Evolutionary conservation across 768 basidiomycete species (phyloP), one percentile per base, ranked within the genome.

Genomic region (Boletus sp.): DNA sequence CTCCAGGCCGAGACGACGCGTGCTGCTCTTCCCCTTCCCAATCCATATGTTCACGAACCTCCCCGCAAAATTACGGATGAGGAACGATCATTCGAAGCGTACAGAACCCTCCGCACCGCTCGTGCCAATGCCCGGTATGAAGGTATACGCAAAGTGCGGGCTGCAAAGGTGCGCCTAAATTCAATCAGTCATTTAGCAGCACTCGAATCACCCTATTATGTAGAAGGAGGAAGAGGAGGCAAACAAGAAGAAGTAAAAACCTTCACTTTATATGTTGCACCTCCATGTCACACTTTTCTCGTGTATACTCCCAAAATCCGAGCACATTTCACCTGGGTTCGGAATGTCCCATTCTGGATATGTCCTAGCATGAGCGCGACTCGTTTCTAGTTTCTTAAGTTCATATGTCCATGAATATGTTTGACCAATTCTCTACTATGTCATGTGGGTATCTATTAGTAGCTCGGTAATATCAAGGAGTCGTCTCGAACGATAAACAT

Each of bases 151-250:
- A 94, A 93, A 78, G 78, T 84, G 62, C 87, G 93, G 62, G 85
- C 86, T 64, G 85, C 86, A 68, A 94, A 94, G 89, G 91, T 86
- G 67, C 58, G 87, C 76, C 29, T 1, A 33, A 36, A 55, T 37
- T 17, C 37, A 40, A n/a, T n/a, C 35, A 6, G n/a, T 39, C 17
- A 4, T 45, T 17, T 36, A 9, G 58, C 24, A 32, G 35, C 49
- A 29, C 52, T 67, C 69, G 5, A 73, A 64, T 37, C 36, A 33
- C 28, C 55, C 51, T 29, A 29, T 30, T 55, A 47, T 66, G 57
- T 68, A 92, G 90, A 90, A 88, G 72, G 91, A 90, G 65, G 93
- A 93, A 72, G 92, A 94, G 82, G 92, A 94, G 72, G 91, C 89
- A 56, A 84, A 81, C 72, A 93, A 94, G 83, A 92, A 92, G 80